Conservation (phyloP, 768 basidiomycete species). For the Sutorius australiensis region DNA sequence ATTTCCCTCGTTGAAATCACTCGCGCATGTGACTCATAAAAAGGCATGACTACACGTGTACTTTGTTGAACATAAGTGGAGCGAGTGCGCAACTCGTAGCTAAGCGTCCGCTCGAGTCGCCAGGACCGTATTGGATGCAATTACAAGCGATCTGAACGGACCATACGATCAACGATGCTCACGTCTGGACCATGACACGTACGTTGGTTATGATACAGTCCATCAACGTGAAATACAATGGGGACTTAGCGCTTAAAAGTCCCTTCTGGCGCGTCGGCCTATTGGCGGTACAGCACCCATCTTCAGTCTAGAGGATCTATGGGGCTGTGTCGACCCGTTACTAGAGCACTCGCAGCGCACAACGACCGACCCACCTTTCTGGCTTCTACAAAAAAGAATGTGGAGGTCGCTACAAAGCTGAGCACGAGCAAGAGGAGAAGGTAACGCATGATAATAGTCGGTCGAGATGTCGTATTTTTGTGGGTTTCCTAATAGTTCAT, state of each 20-base stretch:
- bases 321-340: slow-evolving; percentile 17
- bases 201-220: slow-evolving; percentile 26
- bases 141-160: slow-evolving; percentile 11
- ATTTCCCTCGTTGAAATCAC: slow-evolving; percentile 25
- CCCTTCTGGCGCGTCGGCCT: slow-evolving; percentile 12
- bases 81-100: neutral
- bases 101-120: slow-evolving; percentile 2
- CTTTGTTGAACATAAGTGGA: slow-evolving; percentile 3
- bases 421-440: slow-evolving; percentile 28
- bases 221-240: neutral
- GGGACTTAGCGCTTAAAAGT: slow-evolving; percentile 30
- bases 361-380: slow-evolving; percentile 20
- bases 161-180: neutral
- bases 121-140: slow-evolving; percentile 11
- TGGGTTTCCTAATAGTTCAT: slow-evolving; percentile 25
- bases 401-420: slow-evolving; percentile 27
- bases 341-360: neutral
- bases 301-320: slow-evolving; percentile 14
- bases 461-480: neutral
- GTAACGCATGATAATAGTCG: slow-evolving; percentile 20
- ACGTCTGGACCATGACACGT: neutral
- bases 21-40: slow-evolving; percentile 10
- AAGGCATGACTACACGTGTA: slow-evolving; percentile 20
- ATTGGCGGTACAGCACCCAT: neutral
- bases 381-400: slow-evolving; percentile 30